Base-by-base conservation (phyloP, 331 rosid genomes). In the Phaseolus coccineus region DNA sequence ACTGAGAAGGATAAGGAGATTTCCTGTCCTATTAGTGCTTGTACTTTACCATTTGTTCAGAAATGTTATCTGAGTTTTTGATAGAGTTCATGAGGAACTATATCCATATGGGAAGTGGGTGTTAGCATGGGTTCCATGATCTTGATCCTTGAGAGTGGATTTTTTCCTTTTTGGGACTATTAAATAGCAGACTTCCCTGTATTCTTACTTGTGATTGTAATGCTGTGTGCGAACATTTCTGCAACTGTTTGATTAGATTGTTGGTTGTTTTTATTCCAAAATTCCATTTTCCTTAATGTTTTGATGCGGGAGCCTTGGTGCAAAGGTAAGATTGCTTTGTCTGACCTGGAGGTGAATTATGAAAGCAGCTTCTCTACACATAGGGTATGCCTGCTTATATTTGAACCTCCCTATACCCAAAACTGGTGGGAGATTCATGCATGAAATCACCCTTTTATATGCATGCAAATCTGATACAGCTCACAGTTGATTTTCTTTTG, bases 391-490 rank as follows among this genome's bases (percentile, higher is more conserved):
- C 2, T 77, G 24, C 55, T 22, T 77, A 33, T 63, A 37, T 33
- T 30, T 77, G 47, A 56, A 67, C 68, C 47, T 39, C 82, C 79
- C 50, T 53, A 67, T 30, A 37, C 33, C 27, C 6, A 0, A 53
- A 3, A 52, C 44, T 35, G 8, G 2, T 37, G 25, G 69, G 47
- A 42, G 47, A 42, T 40, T 57, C 58, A 2, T 71, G 65, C 40
- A 42, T 42, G 47, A 42, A 42, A 13, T 42, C 39, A 57, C 62
- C 22, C 50, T 42, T 68, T 37, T 37, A 37, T 15, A 46, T 71
- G 59, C 64, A 46, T 79, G 71, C 70, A 46, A 28, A 8, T 70
- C 82, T 48, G 62, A 73, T 50, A 37, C 48, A 50, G 59, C 42
- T 57, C 33, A 25, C 9, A 5, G 22, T 70, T 48, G 13, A 42